phyloP scores from a whole-genome alignment of 2,329 filamentous ascomycete species.

The Diaporthe sp. region DNA sequence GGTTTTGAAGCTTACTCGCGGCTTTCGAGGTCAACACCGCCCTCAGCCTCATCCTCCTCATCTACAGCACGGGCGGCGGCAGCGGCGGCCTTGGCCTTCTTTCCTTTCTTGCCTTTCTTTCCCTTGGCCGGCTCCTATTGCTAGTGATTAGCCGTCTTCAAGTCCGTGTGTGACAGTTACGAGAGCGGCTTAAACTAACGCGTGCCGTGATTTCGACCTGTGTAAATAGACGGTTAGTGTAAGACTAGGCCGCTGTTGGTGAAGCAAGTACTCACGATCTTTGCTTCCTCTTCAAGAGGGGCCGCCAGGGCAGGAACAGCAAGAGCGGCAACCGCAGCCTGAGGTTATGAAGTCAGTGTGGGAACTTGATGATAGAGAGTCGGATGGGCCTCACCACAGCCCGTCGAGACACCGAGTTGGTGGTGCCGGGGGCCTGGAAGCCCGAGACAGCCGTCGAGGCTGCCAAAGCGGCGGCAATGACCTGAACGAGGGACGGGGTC shows the following conservation, averaged over 20 bases:
- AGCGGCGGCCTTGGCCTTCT: not conserved
- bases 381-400: not conserved
- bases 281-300: conserved; percentile 15
- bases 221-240: not conserved
- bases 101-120: conserved; percentile 8
- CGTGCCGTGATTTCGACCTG: conserved; percentile 4
- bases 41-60: not conserved
- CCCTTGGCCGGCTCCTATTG: not conserved
- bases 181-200: not conserved
- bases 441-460: conserved; percentile 23
- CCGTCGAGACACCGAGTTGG: not conserved
- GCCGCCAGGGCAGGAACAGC: conserved; percentile 25
- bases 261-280: not conserved
- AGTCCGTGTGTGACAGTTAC: accelerated
- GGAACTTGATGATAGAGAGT: not conserved
- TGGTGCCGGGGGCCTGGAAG: not conserved
- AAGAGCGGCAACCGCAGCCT: conserved; percentile 7
- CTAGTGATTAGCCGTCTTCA: not conserved
- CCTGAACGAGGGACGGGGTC: conserved; percentile 13
- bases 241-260: not conserved
- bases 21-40: not conserved
- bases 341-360: not conserved
- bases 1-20: not conserved
- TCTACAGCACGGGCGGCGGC: not conserved
- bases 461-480: conserved; percentile 13